Base-by-base conservation (phyloP, 2,329 filamentous ascomycete genomes). In the Hymenoscyphus fructigenus region DNA sequence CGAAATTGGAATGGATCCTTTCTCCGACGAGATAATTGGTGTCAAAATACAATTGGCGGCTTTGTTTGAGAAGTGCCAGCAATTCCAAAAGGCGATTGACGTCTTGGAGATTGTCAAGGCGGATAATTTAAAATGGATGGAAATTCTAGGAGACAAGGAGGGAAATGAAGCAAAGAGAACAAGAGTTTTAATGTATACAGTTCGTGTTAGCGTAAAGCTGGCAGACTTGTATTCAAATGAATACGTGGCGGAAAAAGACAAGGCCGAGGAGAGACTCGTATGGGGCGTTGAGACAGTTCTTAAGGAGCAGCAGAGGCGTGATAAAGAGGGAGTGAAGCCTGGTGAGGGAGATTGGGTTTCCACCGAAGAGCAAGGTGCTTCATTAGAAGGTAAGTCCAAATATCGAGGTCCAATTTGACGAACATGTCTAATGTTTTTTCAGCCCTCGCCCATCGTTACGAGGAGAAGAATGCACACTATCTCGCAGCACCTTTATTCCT, bases 1-100 rank as follows among this genome's bases (percentile, higher is more conserved):
- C 59, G 88, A 92, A 73, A 75, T 90, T 60, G 87, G 88, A 0
- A 86, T 99, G 80, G 92, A 98, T 74, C 92, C 91, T 0, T 96
- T 93, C 75, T 93, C 91, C 3, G 91, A 97, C 71, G 93, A 97
- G 76, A 89, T 97, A 38, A 83, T 97, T 70, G 95, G 95, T 9
- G 88, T 98, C 61, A 92, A 93, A 74, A 88, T 98, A 60, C 88
- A 93, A 75, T 83, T 96, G 9, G 88, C 92, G 1, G 84, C 84
- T 10, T 88, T 96, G 83, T 83, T 97, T 67, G 92, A 97, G 77
- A 89, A 90, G 73, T 85, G 91, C 17, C 84, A 88, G 36, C 86
- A 90, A 72, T 88, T 88, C 73, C 82, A 85, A 26, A 85, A 88
- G 64, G 88, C 93, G 0, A 88, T 91, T 64, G 85, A 91, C 59